Base-by-base conservation (phyloP, 164 flowering plant genomes). In the Umbilicus rupestris region DNA sequence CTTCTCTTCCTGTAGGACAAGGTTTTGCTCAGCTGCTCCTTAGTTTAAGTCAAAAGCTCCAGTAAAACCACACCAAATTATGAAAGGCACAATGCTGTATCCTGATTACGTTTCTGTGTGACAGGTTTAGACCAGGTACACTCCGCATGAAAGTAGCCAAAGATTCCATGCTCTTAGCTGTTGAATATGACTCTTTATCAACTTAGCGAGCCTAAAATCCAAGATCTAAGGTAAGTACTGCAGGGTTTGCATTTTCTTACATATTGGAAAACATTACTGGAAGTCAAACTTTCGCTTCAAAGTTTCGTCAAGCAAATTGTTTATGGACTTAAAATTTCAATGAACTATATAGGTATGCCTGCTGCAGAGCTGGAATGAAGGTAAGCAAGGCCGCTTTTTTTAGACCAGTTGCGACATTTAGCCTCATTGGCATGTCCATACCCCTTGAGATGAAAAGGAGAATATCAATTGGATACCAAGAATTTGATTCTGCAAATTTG, bases 241-340 rank as follows among this genome's bases (percentile, higher is more conserved):
- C n/a, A n/a, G n/a, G n/a, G n/a, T n/a, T n/a, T n/a, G n/a, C n/a
- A n/a, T 33, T 33, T 33, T 33, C 6, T 33, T 33, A 6, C 6
- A 33, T 33, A 33, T 33, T 33, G 37, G 37, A 33, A 33, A 33
- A 33, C 24, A 35, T 62, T 24, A 62, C 20, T 41, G 9, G 24
- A 33, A 29, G 35, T 37, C 20, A 29, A 12, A 87, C 98, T 90
- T 91, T 94, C 55, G 95, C 95, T 64, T 89, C 93, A 75, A 80
- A 88, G 72, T 89, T 81, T 71, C 74, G 63, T 91, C 73, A 67
- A 91, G 96, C 63, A 94, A 77, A 72, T 89, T 91, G 79, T 95
- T 86, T 44, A n/a, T n/a, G n/a, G 98, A 91, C 78, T 94, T 89
- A 76, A 94, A 89, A 79, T 94, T 93, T 75, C 98, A n/a, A n/a